Conservation (phyloP, 257 asterid genomes). For the Petrea volubilis region DNA sequence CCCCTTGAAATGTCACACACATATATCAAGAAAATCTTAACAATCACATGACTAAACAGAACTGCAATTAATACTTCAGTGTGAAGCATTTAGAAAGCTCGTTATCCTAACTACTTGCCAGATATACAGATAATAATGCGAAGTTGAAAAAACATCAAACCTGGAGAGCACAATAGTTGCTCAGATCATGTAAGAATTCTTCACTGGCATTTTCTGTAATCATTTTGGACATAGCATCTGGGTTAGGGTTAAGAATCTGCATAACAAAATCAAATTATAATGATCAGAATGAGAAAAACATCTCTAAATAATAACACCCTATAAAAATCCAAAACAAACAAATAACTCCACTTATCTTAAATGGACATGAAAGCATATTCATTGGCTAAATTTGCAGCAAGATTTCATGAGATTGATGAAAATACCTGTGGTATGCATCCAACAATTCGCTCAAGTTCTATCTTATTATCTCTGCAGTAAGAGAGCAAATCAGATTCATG, state of each 20-base stretch:
- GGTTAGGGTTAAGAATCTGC: constrained; percentile 98
- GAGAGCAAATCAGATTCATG: constrained; percentile 92
- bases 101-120: constrained; percentile 4
- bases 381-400: constrained; percentile 16
- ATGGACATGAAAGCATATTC: constrained; percentile 9
- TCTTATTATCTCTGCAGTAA: constrained; percentile 82
- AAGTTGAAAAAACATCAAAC: constrained; percentile 37
- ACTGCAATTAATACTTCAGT: constrained; percentile 14
- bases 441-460: constrained; percentile 93
- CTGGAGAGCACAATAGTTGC: constrained; percentile 99
- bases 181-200: constrained; percentile 79
- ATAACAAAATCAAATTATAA: constrained; percentile 3
- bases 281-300: constrained; percentile 13
- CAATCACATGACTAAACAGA: neutral
- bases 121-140: constrained; percentile 14
- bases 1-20: constrained; percentile 1
- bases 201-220: constrained; percentile 96
- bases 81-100: constrained; percentile 17
- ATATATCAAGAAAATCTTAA: constrained; percentile 3
- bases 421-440: constrained; percentile 99
- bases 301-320: neutral
- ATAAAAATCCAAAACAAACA: constrained; percentile 14
- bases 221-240: constrained; percentile 98
- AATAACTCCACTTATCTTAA: constrained; percentile 3
- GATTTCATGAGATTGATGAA: constrained; percentile 15